Evolutionary conservation across 2,329 filamentous ascomycete genomes (phyloP), one percentile per base, ranked within the genome.

Genomic region (Colletotrichum sp.): DNA sequence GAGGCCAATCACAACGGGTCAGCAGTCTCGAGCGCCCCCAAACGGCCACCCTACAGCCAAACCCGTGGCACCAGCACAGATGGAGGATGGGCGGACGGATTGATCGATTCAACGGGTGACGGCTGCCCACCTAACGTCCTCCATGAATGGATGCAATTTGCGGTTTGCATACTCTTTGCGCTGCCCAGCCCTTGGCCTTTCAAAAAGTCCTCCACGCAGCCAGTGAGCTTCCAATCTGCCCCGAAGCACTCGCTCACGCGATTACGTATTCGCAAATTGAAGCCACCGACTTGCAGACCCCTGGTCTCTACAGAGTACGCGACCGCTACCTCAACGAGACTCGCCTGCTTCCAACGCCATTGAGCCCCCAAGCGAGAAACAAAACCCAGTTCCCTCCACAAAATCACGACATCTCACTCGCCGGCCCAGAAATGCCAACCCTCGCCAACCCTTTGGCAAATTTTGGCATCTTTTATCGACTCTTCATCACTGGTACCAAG

Each of bases 371-470:
- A 72, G 61, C 63, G 61, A 72, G 72, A 63, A 26, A 30, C 64
- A 26, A 39, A 68, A 30, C 64, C 70, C 43, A 48, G 59, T 7
- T 16, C 55, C 65, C 39, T 55, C 74, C 74, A 74, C 70, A 65
- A 60, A 52, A 68, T n/a, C 21, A 16, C 64, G 36, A 21, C 70
- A 15, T 16, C 64, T 74, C 63, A 74, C 70, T 76, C 70, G 74
- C 70, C 28, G 48, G 74, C 65, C 70, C 36, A 76, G 74, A 66
- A 75, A 76, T 60, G 74, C 74, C 74, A 76, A 76, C 70, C 64
- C 30, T 74, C 52, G 70, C 74, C 64, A 73, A 74, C 59, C 43
- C 13, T 8, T 76, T 69, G 55, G 64, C 74, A 9, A 69, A 60
- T 65, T 76, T 69, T 69, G 70, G 59, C 64, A 60, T 63, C 65